Evolutionary conservation across 2,329 filamentous ascomycete species (phyloP).

Genomic region (Chrysoporthe austroafricana): DNA sequence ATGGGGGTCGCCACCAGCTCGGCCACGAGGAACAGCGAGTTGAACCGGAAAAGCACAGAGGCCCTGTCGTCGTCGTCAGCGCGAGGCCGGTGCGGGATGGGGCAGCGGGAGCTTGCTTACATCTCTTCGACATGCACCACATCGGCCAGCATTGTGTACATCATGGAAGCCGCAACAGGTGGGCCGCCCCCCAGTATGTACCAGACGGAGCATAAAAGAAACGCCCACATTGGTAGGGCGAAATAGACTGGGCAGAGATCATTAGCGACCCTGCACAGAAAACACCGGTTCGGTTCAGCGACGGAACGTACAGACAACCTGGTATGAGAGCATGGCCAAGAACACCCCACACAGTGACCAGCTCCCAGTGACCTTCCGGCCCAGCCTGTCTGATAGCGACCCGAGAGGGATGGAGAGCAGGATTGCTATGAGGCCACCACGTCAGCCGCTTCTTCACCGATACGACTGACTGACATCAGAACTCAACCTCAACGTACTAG

Average conservation of each 20-base stretch:
- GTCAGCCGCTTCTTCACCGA: neutral
- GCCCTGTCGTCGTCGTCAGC: constrained; percentile 36
- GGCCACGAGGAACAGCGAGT: constrained; percentile 43
- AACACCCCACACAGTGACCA: constrained; percentile 34
- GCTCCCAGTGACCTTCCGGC: constrained; percentile 51
- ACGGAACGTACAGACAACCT: constrained; percentile 29
- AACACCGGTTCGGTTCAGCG: constrained; percentile 25
- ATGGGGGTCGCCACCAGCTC: constrained; percentile 45
- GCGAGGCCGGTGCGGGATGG: neutral
- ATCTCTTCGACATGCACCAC: constrained; percentile 41
- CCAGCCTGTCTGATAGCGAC: constrained; percentile 51
- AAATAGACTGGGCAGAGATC: constrained; percentile 39
- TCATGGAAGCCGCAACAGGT: constrained; percentile 46
- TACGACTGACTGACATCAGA: neutral
- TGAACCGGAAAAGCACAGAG: constrained; percentile 46
- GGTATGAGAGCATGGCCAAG: constrained; percentile 32
- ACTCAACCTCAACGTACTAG: constrained; percentile 38
- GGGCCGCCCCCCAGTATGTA: constrained; percentile 48
- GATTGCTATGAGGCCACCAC: constrained; percentile 38
- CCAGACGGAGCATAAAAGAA: constrained; percentile 47
- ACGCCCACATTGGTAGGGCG: constrained; percentile 36
- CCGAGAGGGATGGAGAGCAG: constrained; percentile 51
- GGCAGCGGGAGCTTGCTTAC: neutral
- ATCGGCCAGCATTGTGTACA: constrained; percentile 51
- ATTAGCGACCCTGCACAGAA: neutral